phyloP scores from a whole-genome alignment of 106 monocot genomes.

The Platanthera guangdongensis region DNA sequence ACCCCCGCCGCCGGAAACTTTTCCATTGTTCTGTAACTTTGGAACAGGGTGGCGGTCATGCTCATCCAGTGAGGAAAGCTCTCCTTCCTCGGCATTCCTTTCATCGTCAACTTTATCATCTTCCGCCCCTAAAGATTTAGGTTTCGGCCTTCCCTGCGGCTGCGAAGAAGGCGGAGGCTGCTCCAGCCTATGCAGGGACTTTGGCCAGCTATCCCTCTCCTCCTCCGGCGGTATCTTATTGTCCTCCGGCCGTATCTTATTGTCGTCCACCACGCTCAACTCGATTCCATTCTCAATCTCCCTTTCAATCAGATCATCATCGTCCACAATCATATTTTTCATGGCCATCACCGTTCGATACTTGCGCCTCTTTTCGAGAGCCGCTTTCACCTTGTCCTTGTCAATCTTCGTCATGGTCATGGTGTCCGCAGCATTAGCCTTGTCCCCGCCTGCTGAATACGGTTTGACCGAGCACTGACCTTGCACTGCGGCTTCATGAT shows the following conservation, averaged over 20 bases:
- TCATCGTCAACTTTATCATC: neutral
- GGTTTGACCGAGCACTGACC: constrained; percentile 1
- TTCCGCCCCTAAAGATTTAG: neutral
- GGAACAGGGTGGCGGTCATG: constrained; percentile 17
- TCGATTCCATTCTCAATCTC: constrained; percentile 61
- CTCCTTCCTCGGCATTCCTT: constrained; percentile 39
- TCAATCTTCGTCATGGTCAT: constrained; percentile 29
- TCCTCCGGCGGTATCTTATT: constrained; percentile 14
- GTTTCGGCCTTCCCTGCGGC: neutral
- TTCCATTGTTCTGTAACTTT: constrained; percentile 14
- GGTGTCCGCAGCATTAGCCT: neutral
- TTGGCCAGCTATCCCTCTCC: constrained; percentile 20
- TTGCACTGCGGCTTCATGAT: constrained; percentile 10
- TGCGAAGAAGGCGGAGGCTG: neutral
- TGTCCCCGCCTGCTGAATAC: constrained; percentile 7
- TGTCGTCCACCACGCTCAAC: constrained; percentile 31
- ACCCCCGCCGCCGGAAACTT: neutral
- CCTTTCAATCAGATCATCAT: constrained; percentile 61
- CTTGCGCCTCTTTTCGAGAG: constrained; percentile 48
- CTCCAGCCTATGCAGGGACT: constrained; percentile 2
- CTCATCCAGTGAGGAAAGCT: constrained; percentile 36
- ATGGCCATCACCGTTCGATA: constrained; percentile 10
- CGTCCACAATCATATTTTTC: constrained; percentile 36
- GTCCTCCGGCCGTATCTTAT: constrained; percentile 10
- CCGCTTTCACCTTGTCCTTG: constrained; percentile 67